Evolutionary conservation across 345 rosid species (phyloP), one percentile per base, ranked within the genome.

Genomic region (Syzygium oleosum): DNA sequence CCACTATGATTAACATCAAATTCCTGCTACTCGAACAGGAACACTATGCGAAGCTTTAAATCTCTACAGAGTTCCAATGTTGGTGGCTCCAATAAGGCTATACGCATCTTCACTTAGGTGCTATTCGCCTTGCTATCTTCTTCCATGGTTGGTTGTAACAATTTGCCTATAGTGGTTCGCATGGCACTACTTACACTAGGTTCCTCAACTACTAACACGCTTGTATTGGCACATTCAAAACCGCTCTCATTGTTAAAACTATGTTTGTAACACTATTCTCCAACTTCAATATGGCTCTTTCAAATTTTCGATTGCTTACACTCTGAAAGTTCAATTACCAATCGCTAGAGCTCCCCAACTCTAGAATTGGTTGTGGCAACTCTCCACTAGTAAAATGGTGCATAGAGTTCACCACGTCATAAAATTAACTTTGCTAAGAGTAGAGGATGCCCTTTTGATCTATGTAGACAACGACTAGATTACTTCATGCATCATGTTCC

Each of bases 341-440:
- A 56, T 6, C 21, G 0, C 0, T n/a, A 12, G 52, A 55, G 29
- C 25, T 53, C 0, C 34, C 5, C 5, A 85, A 0, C 25, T 61
- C 59, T 11, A 25, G 4, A 23, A 11, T 27, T 34, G 2, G 21
- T 58, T 9, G 7, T 6, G 51, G 17, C 73, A 27, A 85, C 79
- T 46, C 43, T 65, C 43, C 12, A 2, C 43, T 31, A 8, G 22
- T 23, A 31, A 85, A 58, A 85, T 85, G 87, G 6, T n/a, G 49
- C 46, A 85, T 4, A 54, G 41, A 56, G 25, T 7, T 56, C 38
- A 58, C 13, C 87, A 43, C 2, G 12, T 21, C 12, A 10, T 6
- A 31, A 59, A 85, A 21, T 46, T 56, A 23, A 17, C 22, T 1
- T 34, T 38, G 8, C 77, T 2, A 56, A 58, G 41, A 31, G 86